Conservation (phyloP, 2,329 filamentous ascomycete genomes). For the Fonsecaea nubica region DNA sequence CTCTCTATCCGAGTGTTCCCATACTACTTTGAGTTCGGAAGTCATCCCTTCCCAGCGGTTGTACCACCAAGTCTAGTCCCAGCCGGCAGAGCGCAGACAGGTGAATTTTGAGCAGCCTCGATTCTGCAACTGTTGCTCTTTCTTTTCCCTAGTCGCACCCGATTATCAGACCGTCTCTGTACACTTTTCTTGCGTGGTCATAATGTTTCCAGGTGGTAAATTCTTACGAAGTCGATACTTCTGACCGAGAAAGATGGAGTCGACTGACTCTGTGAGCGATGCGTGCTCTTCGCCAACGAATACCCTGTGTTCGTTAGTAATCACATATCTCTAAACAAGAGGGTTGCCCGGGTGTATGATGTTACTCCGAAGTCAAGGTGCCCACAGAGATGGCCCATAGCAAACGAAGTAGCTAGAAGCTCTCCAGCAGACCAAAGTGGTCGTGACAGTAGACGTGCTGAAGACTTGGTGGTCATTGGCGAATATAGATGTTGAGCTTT, state of each 20-base stretch:
- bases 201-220: no score
- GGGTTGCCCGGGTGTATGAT: neutral
- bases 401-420: neutral
- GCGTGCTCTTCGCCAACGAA: neutral
- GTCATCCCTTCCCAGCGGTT: neutral
- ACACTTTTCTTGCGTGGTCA: no score
- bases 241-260: no score
- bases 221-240: no score
- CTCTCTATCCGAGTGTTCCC: neutral
- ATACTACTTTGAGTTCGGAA: neutral
- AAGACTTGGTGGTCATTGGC: neutral
- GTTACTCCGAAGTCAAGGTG: neutral
- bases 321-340: neutral
- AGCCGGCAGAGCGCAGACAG: no score
- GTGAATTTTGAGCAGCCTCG: no score
- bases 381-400: neutral
- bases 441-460: neutral
- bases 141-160: no score
- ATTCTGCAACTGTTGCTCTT: no score
- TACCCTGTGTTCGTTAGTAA: neutral
- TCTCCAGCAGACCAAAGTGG: neutral
- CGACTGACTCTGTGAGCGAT: constrained; percentile 1
- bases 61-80: no score
- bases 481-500: neutral
- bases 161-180: no score